These are phyloP conservation scores for Coffea canephora DNA, from an alignment of 257 asterid species.

Conservation along the genomic window DNA sequence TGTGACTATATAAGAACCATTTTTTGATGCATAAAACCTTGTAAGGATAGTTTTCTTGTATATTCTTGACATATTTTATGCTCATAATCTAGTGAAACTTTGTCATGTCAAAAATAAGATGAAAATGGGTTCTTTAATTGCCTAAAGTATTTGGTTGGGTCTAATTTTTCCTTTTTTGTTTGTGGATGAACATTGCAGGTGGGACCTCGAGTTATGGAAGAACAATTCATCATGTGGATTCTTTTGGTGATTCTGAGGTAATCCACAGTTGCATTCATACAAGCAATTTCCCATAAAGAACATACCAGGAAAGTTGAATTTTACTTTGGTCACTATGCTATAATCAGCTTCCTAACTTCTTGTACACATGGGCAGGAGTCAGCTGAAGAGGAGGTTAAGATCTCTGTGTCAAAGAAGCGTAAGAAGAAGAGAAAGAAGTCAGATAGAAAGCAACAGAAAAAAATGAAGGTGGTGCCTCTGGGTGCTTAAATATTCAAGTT, in stretches of 20 bases:
- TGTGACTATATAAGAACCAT: not conserved
- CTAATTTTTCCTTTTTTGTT: slow-evolving; percentile 6
- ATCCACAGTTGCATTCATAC: not conserved
- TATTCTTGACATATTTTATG: not conserved
- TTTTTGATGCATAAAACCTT: not conserved
- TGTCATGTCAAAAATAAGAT: not conserved
- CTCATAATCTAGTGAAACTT: not conserved
- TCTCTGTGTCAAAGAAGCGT: slow-evolving; percentile 31
- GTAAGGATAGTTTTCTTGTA: not conserved
- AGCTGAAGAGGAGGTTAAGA: slow-evolving; percentile 30
- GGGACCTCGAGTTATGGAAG: slow-evolving; percentile 78
- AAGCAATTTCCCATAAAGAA: not conserved
- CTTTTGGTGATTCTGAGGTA: slow-evolving; percentile 78
- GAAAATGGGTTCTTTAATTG: not conserved
- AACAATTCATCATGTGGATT: slow-evolving; percentile 66
- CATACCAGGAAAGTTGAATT: not conserved
- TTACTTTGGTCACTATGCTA: not conserved
- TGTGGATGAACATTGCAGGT: slow-evolving; percentile 39
- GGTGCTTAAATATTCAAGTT: slow-evolving; percentile 7
- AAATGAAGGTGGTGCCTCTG: slow-evolving; percentile 36
- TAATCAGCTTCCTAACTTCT: not conserved
- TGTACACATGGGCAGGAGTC: slow-evolving; percentile 41
- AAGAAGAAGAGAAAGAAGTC: slow-evolving; percentile 51
- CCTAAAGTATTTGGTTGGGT: not conserved
- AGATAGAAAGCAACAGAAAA: slow-evolving; percentile 31